phyloP scores from a whole-genome alignment of 371 early-diverging fungal species.

The Haplosporangium sp. region DNA sequence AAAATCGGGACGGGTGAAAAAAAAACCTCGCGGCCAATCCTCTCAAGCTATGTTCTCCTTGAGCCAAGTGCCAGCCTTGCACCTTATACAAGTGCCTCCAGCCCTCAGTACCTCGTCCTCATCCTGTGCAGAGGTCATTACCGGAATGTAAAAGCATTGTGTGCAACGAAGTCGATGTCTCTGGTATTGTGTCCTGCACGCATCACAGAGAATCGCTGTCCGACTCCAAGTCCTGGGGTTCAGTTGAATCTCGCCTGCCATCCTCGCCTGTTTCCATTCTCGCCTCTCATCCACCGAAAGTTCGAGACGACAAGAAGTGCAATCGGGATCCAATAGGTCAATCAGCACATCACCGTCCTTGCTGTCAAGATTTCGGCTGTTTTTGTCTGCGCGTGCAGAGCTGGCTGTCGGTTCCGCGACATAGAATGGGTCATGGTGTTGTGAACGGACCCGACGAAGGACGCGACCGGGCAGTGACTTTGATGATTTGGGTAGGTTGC shows the following conservation, averaged over 20 bases:
- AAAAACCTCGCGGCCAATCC: background rate
- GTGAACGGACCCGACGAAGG: constrained; percentile 7
- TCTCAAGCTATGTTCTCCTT: constrained; percentile 2
- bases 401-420: too few species aligned
- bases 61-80: constrained; percentile 51
- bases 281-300: constrained; percentile 17
- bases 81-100: constrained; percentile 36
- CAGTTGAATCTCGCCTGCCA: constrained; percentile 25
- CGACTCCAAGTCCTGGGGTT: constrained; percentile 48
- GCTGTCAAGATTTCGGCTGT: background rate
- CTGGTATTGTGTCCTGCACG: constrained; percentile 34
- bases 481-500: constrained; percentile 47
- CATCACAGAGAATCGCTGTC: constrained; percentile 35
- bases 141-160: constrained; percentile 49
- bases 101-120: constrained; percentile 10
- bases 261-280: constrained; percentile 31
- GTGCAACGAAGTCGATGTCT: constrained; percentile 44
- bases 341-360: background rate
- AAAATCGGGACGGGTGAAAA: background rate
- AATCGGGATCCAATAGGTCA: constrained; percentile 23
- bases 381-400: too few species aligned
- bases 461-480: constrained; percentile 45
- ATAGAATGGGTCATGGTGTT: too few species aligned
- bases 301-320: constrained; percentile 46
- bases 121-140: background rate